Conservation (phyloP, 2,329 filamentous ascomycete genomes). For the Fonsecaea monophora region DNA sequence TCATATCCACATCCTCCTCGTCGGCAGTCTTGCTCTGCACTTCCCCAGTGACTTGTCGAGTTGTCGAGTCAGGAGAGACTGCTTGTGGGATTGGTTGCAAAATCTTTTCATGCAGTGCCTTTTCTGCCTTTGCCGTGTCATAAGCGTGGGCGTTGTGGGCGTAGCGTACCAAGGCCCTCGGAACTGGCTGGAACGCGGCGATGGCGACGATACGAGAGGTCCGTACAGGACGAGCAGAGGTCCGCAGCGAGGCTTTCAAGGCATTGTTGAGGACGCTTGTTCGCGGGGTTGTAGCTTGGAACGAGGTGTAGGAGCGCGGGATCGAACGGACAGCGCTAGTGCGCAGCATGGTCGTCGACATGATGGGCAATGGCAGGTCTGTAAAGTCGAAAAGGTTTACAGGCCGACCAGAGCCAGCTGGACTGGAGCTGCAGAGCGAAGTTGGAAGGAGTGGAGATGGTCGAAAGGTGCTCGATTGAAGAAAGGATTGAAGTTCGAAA, state of each 20-base stretch:
- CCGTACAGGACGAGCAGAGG: conserved; percentile 50
- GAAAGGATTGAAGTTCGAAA: conserved; percentile 22
- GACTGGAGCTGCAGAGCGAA: conserved; percentile 32
- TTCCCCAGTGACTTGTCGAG: conserved; percentile 59
- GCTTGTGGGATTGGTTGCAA: conserved; percentile 66
- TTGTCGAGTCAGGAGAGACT: conserved; percentile 66
- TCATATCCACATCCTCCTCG: conserved; percentile 57
- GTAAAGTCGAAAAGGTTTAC: conserved; percentile 33
- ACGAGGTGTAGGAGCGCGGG: conserved; percentile 51
- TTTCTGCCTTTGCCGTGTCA: conserved; percentile 54
- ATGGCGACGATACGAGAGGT: conserved; percentile 51
- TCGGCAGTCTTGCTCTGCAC: conserved; percentile 41
- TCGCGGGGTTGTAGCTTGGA: conserved; percentile 34
- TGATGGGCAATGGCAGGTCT: conserved; percentile 41
- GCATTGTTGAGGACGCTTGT: conserved; percentile 48
- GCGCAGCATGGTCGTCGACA: conserved; percentile 53
- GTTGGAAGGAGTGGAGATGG: conserved; percentile 36
- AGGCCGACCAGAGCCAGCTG: conserved; percentile 35
- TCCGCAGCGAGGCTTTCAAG: conserved; percentile 50
- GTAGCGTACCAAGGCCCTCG: conserved; percentile 58
- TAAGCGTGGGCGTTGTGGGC: conserved; percentile 35
- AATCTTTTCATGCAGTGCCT: conserved; percentile 60
- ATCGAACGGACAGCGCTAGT: conserved; percentile 54
- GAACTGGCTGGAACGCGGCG: conserved; percentile 53
- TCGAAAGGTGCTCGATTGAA: conserved; percentile 17